phyloP scores from a whole-genome alignment of 1,284 basidiomycete genomes.

The Naganishia sp. region DNA sequence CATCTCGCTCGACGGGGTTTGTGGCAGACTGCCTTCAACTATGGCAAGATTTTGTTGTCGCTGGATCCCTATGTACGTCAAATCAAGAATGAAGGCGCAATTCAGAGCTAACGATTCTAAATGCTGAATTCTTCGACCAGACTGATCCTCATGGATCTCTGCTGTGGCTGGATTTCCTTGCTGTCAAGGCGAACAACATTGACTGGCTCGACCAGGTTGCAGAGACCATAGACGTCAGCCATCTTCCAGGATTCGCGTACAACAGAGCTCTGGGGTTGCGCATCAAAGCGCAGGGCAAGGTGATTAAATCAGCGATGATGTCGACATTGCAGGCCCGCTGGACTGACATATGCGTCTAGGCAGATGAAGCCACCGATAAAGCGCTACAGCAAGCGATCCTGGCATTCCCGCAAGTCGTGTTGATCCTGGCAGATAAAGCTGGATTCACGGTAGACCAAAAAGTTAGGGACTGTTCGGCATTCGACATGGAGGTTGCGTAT shows the following conservation, averaged over 20 bases:
- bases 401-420: slow-evolving; percentile 75
- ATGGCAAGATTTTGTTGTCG: slow-evolving; percentile 74
- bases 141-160: slow-evolving; percentile 80
- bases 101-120: slow-evolving; percentile 9
- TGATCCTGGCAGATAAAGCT: slow-evolving; percentile 77
- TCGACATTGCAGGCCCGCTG: not conserved
- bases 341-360: slow-evolving; percentile 44
- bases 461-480: slow-evolving; percentile 64
- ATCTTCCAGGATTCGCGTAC: slow-evolving; percentile 78
- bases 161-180: slow-evolving; percentile 80
- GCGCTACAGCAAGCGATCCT: slow-evolving; percentile 71
- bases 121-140: slow-evolving; percentile 21
- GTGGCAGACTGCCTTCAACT: slow-evolving; percentile 83
- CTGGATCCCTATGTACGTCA: slow-evolving; percentile 67
- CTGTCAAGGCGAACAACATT: slow-evolving; percentile 73
- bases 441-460: slow-evolving; percentile 66
- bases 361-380: slow-evolving; percentile 62
- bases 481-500: slow-evolving; percentile 68
- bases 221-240: slow-evolving; percentile 53
- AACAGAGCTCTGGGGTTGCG: slow-evolving; percentile 71
- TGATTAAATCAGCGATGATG: slow-evolving; percentile 43
- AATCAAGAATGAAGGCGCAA: not conserved
- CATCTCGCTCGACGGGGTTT: slow-evolving; percentile 84
- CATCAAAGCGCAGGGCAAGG: slow-evolving; percentile 61
- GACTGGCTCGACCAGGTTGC: slow-evolving; percentile 66